phyloP scores from a whole-genome alignment of 805 yeast species.

The Wickerhamomyces hampshirensis region DNA sequence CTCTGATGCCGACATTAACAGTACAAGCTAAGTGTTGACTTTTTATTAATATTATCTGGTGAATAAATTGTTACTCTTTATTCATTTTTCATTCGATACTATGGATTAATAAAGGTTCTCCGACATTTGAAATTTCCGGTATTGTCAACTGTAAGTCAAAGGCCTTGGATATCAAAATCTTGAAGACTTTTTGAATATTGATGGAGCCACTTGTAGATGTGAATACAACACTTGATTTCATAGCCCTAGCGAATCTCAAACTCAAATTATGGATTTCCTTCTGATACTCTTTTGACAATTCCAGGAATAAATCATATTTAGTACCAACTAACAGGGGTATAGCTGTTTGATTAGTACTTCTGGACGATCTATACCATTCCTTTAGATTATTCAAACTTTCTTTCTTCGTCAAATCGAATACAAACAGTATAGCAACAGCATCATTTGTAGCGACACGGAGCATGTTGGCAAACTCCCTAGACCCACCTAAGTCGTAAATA shows the following conservation, averaged over 20 bases:
- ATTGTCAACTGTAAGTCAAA: conserved; percentile 72
- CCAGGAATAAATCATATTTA: conserved; percentile 83
- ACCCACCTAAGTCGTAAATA: conserved; percentile 96
- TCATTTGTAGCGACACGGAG: conserved; percentile 87
- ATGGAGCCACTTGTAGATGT: conserved; percentile 91
- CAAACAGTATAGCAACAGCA: conserved; percentile 84
- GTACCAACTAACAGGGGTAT: conserved; percentile 92
- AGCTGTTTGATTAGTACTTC: conserved; percentile 86
- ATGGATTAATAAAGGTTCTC: conserved; percentile 75
- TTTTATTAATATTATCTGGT: background rate
- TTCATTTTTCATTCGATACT: conserved; percentile 1
- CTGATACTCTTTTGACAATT: conserved; percentile 74
- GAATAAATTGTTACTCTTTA: too few species aligned
- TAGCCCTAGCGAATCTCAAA: conserved; percentile 78
- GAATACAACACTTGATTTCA: conserved; percentile 80
- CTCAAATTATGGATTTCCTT: conserved; percentile 79
- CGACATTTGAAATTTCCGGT: conserved; percentile 78
- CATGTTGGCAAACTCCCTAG: conserved; percentile 92
- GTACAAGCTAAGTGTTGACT: background rate
- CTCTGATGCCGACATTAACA: background rate
- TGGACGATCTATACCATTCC: conserved; percentile 91
- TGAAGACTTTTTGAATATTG: conserved; percentile 90
- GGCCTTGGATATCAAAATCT: conserved; percentile 83
- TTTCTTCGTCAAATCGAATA: conserved; percentile 86
- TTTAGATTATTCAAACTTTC: conserved; percentile 82